phyloP scores from a whole-genome alignment of 2,329 filamentous ascomycete species.

The Fusarium sp. region DNA sequence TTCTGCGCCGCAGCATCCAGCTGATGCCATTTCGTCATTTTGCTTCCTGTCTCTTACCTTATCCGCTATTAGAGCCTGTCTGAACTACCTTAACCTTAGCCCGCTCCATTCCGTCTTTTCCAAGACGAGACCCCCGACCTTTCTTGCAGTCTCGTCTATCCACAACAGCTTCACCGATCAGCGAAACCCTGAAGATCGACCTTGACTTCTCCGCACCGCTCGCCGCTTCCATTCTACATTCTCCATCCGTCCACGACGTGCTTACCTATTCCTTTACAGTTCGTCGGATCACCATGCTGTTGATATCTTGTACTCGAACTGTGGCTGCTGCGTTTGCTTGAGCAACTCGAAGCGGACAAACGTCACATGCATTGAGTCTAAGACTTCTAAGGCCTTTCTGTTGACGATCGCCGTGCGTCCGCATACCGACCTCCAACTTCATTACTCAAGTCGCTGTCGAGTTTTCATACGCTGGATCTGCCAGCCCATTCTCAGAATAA shows the following conservation, averaged over 20 bases:
- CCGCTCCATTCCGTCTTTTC: conserved; percentile 14
- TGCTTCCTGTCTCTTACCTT: conserved; percentile 18
- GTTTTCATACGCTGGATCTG: neutral
- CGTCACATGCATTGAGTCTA: conserved; percentile 23
- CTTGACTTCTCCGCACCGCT: conserved; percentile 17
- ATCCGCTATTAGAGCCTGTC: conserved; percentile 1
- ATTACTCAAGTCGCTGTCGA: neutral
- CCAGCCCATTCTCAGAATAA: neutral
- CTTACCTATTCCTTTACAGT: conserved; percentile 17
- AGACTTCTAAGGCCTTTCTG: neutral
- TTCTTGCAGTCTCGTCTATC: conserved; percentile 13
- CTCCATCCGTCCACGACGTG: conserved; percentile 18
- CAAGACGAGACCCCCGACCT: neutral
- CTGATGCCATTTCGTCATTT: conserved; percentile 34
- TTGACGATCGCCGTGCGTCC: neutral
- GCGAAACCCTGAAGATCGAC: conserved; percentile 41
- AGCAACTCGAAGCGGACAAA: conserved; percentile 20
- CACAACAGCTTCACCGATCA: conserved; percentile 35
- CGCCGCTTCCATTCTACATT: conserved; percentile 14
- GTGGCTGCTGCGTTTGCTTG: conserved; percentile 21
- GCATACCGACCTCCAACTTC: neutral
- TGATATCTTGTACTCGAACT: conserved; percentile 19
- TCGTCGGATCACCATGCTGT: conserved; percentile 34
- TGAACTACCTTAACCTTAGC: conserved; percentile 1
- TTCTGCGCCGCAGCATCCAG: conserved; percentile 27